Evolutionary conservation across 495 filamentous ascomycete genomes (phyloP).

Genomic region (Cryomyces minteri): DNA sequence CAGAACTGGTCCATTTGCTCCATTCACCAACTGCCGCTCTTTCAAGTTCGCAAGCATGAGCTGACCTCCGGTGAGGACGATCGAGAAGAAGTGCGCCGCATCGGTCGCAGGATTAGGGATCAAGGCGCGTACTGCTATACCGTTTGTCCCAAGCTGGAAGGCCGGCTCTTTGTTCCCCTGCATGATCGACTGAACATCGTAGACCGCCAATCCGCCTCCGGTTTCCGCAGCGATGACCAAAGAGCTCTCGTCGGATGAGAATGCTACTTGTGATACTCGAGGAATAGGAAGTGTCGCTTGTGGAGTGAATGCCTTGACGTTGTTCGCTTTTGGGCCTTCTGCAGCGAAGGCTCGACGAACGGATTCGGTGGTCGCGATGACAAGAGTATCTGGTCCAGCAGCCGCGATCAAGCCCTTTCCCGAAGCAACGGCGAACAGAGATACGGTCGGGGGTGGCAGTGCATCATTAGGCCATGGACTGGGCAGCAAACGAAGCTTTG

Average conservation of each 20-base stretch:
- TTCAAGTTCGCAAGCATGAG: slow-evolving; percentile 70
- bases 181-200: slow-evolving; percentile 46
- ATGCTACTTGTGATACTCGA: slow-evolving; percentile 73
- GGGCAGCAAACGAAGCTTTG: slow-evolving; percentile 61
- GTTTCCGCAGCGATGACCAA: slow-evolving; percentile 68
- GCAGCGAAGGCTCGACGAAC: slow-evolving; percentile 56
- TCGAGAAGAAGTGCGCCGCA: slow-evolving; percentile 44
- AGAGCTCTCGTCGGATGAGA: slow-evolving; percentile 68
- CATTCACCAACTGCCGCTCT: slow-evolving; percentile 37
- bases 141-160: slow-evolving; percentile 62
- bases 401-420: slow-evolving; percentile 71
- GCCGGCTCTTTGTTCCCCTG: slow-evolving; percentile 44
- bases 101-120: slow-evolving; percentile 64
- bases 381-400: slow-evolving; percentile 60
- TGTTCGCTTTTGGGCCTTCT: slow-evolving; percentile 29
- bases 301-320: slow-evolving; percentile 54
- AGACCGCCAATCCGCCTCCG: slow-evolving; percentile 69
- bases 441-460: slow-evolving; percentile 61
- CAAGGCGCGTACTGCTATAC: slow-evolving; percentile 51
- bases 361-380: slow-evolving; percentile 57
- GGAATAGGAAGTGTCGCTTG: slow-evolving; percentile 53
- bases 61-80: slow-evolving; percentile 63
- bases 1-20: slow-evolving; percentile 44
- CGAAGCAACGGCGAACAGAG: slow-evolving; percentile 72
- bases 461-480: slow-evolving; percentile 56